Evolutionary conservation across 257 asterid species (phyloP), one percentile per base, ranked within the genome.

Genomic region (Solanum appendiculatum): DNA sequence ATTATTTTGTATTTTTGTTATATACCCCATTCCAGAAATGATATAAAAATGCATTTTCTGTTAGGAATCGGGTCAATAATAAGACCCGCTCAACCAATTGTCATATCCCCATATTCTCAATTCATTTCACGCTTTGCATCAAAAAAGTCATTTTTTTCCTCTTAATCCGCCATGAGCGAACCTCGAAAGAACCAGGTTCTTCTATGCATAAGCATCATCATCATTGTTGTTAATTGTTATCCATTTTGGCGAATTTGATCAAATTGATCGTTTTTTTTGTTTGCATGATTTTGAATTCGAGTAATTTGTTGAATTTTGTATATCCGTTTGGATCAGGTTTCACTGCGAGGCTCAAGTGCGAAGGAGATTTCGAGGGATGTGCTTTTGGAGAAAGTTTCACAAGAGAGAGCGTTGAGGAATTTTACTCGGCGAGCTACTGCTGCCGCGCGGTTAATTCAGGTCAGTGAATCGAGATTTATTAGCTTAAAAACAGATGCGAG

Each of bases 331-430:
- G 88, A 89, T 89, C 90, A 96, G 99, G 98, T 96, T 10, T 96
- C 99, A 72, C 89, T 96, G 82, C 98, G 99, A 44, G 99, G 99
- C 86, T 95, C 98, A 21, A 96, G 99, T 90, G 96, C 93, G 44
- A 94, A 92, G 93, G 99, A 95, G 87, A 92, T 96, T 29, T 93
- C 98, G 60, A 88, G 98, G 86, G 98, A 94, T 85, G 98, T 93
- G 54, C 97, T 97, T 64, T 89, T 97, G 82, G 93, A 93, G 89
- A 94, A 89, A 91, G 95, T 95, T 86, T 92, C 92, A 88, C 98
- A 93, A 74, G 96, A 97, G 86, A 88, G 99, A 87, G 97, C 94
- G 89, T 92, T 94, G 69, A 93, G 99, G 81, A 94, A 93, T 90
- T 92, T 91, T 73, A 89, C 91, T 70, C 89, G 98, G 87, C 94